Evolutionary conservation across 179 eudicot genomes (phyloP), one percentile per base, ranked within the genome.

Genomic region (Dionaea muscipula): DNA sequence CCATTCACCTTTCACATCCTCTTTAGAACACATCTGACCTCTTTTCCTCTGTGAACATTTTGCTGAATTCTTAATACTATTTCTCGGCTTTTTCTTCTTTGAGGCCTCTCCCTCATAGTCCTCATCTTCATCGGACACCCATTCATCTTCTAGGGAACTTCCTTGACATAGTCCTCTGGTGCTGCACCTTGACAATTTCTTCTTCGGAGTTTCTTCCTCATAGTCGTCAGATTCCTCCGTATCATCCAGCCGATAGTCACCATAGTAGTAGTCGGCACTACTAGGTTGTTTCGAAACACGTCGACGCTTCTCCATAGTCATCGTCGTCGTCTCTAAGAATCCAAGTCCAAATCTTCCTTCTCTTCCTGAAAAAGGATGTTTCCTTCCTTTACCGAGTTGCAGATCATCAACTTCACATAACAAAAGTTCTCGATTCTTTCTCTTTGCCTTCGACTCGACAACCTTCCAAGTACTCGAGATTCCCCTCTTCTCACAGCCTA

Each of bases 101-200:
- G 49, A 41, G 46, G 59, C 36, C 4, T 31, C 36, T 4, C 36
- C 52, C 60, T 51, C 47, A 35, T 53, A 62, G 19, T 52, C 75
- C 23, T 67, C 68, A 15, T 68, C 68, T 41, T 61, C 61, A 13
- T 54, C 49, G 11, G 40, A 56, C 36, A 47, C 37, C 25, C 28
- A 9, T 56, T 36, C 72, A 43, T 44, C 44, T 11, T 49, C 53
- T 46, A 33, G n/a, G n/a, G n/a, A n/a, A n/a, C n/a, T n/a, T n/a
- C n/a, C n/a, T n/a, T n/a, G n/a, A n/a, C n/a, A n/a, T n/a, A n/a
- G n/a, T n/a, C n/a, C n/a, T n/a, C n/a, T n/a, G n/a, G n/a, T n/a
- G n/a, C n/a, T n/a, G n/a, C n/a, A n/a, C n/a, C n/a, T n/a, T n/a
- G n/a, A n/a, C n/a, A n/a, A n/a, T n/a, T n/a, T n/a, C n/a, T n/a